Evolutionary conservation across 306 rosid genomes (phyloP).

Genomic region (Cucumis hystrix): DNA sequence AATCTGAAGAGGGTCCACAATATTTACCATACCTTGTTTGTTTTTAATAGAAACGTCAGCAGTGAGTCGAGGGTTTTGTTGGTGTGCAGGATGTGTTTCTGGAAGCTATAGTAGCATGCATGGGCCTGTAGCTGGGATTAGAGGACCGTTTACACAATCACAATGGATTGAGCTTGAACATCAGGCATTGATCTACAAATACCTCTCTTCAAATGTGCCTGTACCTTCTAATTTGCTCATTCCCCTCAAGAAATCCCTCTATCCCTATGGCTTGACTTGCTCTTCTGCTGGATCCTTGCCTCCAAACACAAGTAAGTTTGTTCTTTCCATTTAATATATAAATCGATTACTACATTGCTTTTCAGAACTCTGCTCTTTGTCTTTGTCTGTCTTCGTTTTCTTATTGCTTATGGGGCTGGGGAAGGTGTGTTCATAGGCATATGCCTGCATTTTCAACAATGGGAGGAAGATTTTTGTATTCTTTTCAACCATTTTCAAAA

Average conservation of each 20-base stretch:
- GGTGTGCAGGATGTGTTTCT: constrained; percentile 24
- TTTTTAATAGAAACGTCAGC: not conserved
- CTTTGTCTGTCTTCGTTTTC: not conserved
- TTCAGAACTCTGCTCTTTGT: not conserved
- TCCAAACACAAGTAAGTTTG: constrained; percentile 29
- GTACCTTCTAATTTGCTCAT: constrained; percentile 38
- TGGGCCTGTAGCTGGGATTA: constrained; percentile 17
- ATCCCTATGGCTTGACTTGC: constrained; percentile 24
- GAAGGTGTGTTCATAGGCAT: not conserved
- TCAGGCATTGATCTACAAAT: constrained; percentile 53
- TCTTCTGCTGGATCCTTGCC: constrained; percentile 18
- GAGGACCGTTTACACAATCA: constrained; percentile 42
- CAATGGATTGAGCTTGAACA: constrained; percentile 52
- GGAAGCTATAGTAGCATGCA: constrained; percentile 31
- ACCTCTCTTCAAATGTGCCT: constrained; percentile 32
- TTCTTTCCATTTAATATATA: not conserved
- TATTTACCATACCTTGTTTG: not conserved
- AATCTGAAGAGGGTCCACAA: constrained; percentile 1
- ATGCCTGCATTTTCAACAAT: not conserved
- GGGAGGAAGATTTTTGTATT: not conserved
- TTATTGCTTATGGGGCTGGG: not conserved
- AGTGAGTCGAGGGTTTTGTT: not conserved
- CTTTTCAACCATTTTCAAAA: not conserved
- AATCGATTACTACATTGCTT: not conserved
- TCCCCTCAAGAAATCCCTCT: constrained; percentile 34